These are phyloP conservation scores for Didymella sp. DNA, from an alignment of 2,329 filamentous ascomycete genomes.

Conservation along the genomic window DNA sequence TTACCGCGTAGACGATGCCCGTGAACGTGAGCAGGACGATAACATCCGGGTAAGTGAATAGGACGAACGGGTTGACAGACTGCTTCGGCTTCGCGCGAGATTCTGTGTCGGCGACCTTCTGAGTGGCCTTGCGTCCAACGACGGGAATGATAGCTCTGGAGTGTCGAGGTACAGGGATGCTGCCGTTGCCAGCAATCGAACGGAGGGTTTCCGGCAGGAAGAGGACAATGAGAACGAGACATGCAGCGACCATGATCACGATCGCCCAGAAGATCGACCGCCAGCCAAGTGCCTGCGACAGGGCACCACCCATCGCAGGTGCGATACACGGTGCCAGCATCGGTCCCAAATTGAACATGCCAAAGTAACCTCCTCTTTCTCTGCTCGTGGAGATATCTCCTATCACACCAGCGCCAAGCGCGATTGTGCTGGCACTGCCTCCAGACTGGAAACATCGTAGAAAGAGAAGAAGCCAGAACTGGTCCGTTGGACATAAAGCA, in stretches of 20 bases:
- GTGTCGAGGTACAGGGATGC: slow-evolving; percentile 31
- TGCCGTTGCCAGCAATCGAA: slow-evolving; percentile 52
- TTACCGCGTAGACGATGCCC: slow-evolving; percentile 39
- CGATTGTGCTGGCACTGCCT: slow-evolving; percentile 52
- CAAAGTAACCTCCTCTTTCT: slow-evolving; percentile 75
- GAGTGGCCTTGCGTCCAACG: slow-evolving; percentile 31
- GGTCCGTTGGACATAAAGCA: slow-evolving; percentile 42
- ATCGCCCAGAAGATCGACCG: slow-evolving; percentile 50
- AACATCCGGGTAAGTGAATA: slow-evolving; percentile 40
- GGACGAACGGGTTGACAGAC: slow-evolving; percentile 37
- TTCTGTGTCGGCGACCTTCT: slow-evolving; percentile 17
- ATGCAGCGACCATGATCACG: slow-evolving; percentile 50
- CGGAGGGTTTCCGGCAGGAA: slow-evolving; percentile 54
- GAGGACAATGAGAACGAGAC: slow-evolving; percentile 43
- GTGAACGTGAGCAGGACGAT: slow-evolving; percentile 55
- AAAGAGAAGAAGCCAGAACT: slow-evolving; percentile 44
- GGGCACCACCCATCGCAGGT: slow-evolving; percentile 44
- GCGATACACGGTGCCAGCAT: slow-evolving; percentile 41
- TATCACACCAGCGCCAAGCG: slow-evolving; percentile 73
- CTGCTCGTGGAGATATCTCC: slow-evolving; percentile 73
- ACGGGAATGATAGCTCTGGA: slow-evolving; percentile 33
- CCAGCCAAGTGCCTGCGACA: slow-evolving; percentile 47
- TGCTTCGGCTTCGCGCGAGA: slow-evolving; percentile 27
- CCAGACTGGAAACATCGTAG: slow-evolving; percentile 49
- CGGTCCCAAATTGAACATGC: slow-evolving; percentile 65